Evolutionary conservation across 441 rosid species (phyloP).

Genomic region (Erodium trifolium): DNA sequence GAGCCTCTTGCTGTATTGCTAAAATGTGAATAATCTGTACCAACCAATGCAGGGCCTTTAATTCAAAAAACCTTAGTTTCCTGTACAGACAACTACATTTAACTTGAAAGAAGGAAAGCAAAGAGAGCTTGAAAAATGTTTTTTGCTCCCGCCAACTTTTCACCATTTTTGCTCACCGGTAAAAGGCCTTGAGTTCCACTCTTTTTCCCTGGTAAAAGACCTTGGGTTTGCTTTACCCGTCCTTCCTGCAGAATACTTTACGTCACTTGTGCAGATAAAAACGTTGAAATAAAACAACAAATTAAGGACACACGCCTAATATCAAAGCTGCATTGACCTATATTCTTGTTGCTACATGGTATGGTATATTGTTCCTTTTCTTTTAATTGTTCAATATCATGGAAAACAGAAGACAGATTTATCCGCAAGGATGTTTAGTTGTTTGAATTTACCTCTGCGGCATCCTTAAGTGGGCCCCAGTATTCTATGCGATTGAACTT

Average conservation of each 20-base stretch:
- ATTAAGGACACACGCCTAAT: too few species aligned
- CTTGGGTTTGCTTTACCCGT: too few species aligned
- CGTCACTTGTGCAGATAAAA: too few species aligned
- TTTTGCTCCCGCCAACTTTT: constrained; percentile 38
- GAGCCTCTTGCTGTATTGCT: neutral
- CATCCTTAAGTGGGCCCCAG: constrained; percentile 73
- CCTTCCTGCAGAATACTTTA: too few species aligned
- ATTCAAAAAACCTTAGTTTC: constrained; percentile 7
- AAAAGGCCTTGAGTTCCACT: constrained; percentile 32
- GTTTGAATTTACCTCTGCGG: constrained; percentile 36
- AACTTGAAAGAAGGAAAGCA: constrained; percentile 58
- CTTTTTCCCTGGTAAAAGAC: too few species aligned
- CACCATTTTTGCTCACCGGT: constrained; percentile 24
- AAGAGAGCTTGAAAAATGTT: constrained; percentile 66
- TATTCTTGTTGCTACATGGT: too few species aligned
- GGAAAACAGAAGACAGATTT: neutral
- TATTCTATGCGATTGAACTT: constrained; percentile 62
- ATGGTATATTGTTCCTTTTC: too few species aligned
- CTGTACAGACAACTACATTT: neutral
- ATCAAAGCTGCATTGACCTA: too few species aligned
- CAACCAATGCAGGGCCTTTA: too few species aligned
- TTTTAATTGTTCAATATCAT: too few species aligned
- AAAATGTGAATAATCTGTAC: constrained; percentile 2
- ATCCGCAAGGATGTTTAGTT: neutral
- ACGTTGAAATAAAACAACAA: neutral